A percentile compares a stretch with the other conserved stretches of the same genome.
Evolutionary conservation across 179 eudicot species (phyloP).

Genomic region (Vitellaria paradoxa): DNA sequence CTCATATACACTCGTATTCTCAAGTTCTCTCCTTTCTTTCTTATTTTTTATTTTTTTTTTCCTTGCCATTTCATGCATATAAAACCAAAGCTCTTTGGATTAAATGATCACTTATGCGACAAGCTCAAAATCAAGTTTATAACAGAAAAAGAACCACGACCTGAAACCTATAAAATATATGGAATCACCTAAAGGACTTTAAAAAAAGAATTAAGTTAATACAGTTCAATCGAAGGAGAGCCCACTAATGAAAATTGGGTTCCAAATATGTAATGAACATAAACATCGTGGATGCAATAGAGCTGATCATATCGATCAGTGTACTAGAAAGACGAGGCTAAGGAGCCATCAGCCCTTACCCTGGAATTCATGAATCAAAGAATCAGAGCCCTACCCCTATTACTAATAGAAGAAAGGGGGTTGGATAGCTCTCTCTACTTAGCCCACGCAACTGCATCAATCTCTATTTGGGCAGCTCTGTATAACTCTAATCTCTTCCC

Average conservation of each 20-base stretch:
- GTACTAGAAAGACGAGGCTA: neutral
- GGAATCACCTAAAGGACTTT: too few species aligned
- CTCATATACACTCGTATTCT: too few species aligned
- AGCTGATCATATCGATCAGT: neutral
- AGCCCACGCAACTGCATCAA: constrained; percentile 75
- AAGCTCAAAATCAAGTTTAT: neutral
- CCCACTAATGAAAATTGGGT: neutral
- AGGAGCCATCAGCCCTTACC: neutral
- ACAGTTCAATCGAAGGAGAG: neutral
- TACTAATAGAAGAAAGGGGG: too few species aligned
- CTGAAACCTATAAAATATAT: too few species aligned
- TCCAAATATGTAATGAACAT: neutral
- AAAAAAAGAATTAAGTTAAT: too few species aligned
- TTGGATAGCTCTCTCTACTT: constrained; percentile 27
- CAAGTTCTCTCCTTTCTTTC: too few species aligned
- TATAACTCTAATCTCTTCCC: constrained; percentile 78
- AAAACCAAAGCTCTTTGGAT: neutral
- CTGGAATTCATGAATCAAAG: neutral
- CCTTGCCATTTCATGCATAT: too few species aligned
- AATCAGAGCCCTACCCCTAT: neutral
- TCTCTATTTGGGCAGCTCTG: constrained; percentile 69
- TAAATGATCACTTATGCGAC: neutral
- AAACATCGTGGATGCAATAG: neutral
- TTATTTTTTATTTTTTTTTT: too few species aligned
- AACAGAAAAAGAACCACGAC: too few species aligned